Evolutionary conservation across 352 stramenopile species (phyloP).

Genomic region (Phytophthora vignae): DNA sequence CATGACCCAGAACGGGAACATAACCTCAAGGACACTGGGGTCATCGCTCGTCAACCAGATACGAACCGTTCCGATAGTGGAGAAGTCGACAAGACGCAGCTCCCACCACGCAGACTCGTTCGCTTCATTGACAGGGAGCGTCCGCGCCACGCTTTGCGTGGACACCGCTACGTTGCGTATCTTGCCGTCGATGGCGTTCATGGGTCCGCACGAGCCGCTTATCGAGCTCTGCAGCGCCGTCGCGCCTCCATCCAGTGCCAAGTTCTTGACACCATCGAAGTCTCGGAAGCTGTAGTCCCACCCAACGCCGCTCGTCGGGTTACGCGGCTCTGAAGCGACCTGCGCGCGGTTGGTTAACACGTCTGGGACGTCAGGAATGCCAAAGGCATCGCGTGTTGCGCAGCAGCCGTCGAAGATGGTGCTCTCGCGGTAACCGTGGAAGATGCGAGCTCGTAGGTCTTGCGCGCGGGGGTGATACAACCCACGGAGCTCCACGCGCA

Average conservation of each 20-base stretch:
- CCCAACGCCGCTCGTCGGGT: slow-evolving; percentile 70
- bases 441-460: slow-evolving; percentile 60
- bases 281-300: slow-evolving; percentile 81
- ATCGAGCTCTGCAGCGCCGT: slow-evolving; percentile 77
- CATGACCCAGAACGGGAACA: slow-evolving; percentile 86
- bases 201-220: slow-evolving; percentile 53
- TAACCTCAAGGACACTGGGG: slow-evolving; percentile 44
- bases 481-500: slow-evolving; percentile 62
- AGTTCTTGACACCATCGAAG: slow-evolving; percentile 47
- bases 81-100: slow-evolving; percentile 53
- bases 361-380: slow-evolving; percentile 40
- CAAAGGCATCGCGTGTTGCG: slow-evolving; percentile 47
- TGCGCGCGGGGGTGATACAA: slow-evolving; percentile 73
- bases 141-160: slow-evolving; percentile 61
- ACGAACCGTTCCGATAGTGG: slow-evolving; percentile 64
- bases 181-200: slow-evolving; percentile 74
- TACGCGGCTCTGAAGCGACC: slow-evolving; percentile 43
- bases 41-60: slow-evolving; percentile 54
- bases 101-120: slow-evolving; percentile 75
- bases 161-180: slow-evolving; percentile 49
- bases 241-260: slow-evolving; percentile 58
- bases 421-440: slow-evolving; percentile 51
- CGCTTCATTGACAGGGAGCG: slow-evolving; percentile 32
- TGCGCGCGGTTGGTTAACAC: slow-evolving; percentile 58
- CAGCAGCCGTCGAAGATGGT: slow-evolving; percentile 65